These are phyloP conservation scores for Scortechinia acanthostroma DNA, from an alignment of 2,329 filamentous ascomycete genomes.

Conservation along the genomic window DNA sequence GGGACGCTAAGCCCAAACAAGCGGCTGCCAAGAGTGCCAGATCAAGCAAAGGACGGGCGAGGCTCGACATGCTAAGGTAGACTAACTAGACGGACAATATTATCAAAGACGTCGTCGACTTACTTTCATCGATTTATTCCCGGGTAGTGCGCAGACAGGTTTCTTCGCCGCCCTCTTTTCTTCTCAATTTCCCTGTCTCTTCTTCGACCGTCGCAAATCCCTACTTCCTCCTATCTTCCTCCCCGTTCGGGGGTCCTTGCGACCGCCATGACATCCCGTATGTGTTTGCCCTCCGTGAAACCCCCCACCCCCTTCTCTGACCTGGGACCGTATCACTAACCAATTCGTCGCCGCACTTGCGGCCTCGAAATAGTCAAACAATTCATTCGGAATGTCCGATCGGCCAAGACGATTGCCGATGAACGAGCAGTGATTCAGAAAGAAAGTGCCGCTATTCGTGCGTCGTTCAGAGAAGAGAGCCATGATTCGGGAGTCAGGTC, in stretches of 20 bases:
- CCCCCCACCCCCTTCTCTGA: too few species aligned
- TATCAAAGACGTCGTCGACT: too few species aligned
- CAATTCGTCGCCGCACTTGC: background rate
- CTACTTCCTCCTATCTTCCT: background rate
- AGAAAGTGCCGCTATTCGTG: conserved; percentile 93
- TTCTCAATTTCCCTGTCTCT: background rate
- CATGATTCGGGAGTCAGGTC: conserved; percentile 32
- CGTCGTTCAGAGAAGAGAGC: conserved; percentile 95
- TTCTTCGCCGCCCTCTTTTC: background rate
- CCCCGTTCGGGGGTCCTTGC: background rate
- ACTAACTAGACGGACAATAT: too few species aligned
- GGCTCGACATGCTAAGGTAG: too few species aligned
- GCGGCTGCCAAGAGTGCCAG: too few species aligned
- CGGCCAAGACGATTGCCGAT: conserved; percentile 97
- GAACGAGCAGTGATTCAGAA: conserved; percentile 97
- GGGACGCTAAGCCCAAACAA: too few species aligned
- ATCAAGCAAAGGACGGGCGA: too few species aligned
- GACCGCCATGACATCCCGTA: background rate
- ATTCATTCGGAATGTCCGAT: conserved; percentile 98
- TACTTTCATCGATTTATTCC: too few species aligned
- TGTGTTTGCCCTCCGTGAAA: too few species aligned
- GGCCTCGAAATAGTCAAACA: conserved; percentile 77
- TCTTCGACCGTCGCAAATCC: background rate
- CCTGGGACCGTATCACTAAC: too few species aligned
- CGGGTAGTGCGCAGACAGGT: background rate